Evolutionary conservation across 1,284 basidiomycete species (phyloP).

Genomic region (Ceratobasidium sp.): DNA sequence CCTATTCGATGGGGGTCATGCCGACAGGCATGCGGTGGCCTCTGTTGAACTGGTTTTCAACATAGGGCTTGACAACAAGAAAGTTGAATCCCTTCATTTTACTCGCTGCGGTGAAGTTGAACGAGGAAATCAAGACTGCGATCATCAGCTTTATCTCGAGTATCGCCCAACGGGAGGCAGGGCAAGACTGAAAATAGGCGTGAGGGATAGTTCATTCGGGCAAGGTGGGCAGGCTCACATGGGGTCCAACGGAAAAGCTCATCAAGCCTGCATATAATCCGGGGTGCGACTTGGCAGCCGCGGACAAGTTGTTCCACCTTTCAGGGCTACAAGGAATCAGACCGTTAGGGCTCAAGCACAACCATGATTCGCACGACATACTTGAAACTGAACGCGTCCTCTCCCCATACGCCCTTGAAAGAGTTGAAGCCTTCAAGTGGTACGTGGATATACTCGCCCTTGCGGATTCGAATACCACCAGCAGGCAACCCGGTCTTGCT

Average conservation of each 20-base stretch:
- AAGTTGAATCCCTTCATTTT: constrained; percentile 27
- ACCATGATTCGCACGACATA: constrained; percentile 10
- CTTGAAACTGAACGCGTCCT: constrained; percentile 73
- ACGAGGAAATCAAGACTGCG: constrained; percentile 25
- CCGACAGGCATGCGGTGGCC: constrained; percentile 33
- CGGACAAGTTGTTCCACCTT: constrained; percentile 75
- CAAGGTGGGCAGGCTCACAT: constrained; percentile 53
- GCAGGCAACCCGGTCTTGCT: constrained; percentile 49
- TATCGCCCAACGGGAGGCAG: constrained; percentile 34
- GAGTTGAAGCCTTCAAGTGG: constrained; percentile 79
- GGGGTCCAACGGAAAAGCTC: constrained; percentile 77
- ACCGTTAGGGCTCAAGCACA: not conserved
- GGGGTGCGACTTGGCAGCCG: constrained; percentile 63
- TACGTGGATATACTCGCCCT: constrained; percentile 75
- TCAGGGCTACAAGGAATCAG: constrained; percentile 60
- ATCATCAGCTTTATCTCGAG: constrained; percentile 24
- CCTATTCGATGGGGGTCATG: constrained; percentile 10
- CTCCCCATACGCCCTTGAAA: constrained; percentile 75
- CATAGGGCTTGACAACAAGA: constrained; percentile 20
- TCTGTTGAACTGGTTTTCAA: constrained; percentile 19
- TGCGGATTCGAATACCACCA: constrained; percentile 59
- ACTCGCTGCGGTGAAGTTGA: constrained; percentile 29
- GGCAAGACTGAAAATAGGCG: constrained; percentile 6
- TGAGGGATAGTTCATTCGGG: not conserved
- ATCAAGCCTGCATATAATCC: constrained; percentile 73